Percentiles rank a stretch among this genome's conserved stretches.
These are phyloP conservation scores for Clitopilus passeckerianus DNA, from an alignment of 768 basidiomycete genomes.

Conservation along the genomic window DNA sequence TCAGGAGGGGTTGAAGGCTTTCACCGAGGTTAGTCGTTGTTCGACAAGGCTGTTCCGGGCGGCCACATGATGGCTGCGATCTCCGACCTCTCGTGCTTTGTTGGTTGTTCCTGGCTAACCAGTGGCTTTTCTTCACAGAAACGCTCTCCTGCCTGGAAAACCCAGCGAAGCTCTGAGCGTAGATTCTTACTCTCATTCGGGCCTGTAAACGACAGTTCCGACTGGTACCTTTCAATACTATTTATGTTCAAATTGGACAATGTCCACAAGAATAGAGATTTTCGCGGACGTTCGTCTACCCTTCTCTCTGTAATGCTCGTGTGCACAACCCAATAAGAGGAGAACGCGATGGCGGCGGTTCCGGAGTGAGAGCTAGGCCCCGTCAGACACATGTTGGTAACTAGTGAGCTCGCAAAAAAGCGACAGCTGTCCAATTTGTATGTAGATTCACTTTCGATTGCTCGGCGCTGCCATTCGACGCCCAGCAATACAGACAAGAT, in stretches of 20 bases:
- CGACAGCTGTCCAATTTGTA: neutral
- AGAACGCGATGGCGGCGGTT: neutral
- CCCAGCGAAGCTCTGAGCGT: constrained; percentile 46
- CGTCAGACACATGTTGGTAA: neutral
- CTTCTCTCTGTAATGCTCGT: neutral
- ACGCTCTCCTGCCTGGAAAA: constrained; percentile 51
- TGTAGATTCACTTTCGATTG: neutral
- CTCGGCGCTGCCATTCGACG: neutral
- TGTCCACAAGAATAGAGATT: neutral
- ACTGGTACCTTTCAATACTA: neutral
- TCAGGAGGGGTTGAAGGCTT: constrained; percentile 70
- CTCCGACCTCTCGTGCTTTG: neutral
- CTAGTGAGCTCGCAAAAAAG: neutral
- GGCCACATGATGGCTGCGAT: neutral
- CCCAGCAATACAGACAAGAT: neutral
- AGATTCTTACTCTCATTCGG: neutral
- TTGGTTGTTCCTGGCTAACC: neutral
- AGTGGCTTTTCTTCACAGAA: constrained; percentile 17
- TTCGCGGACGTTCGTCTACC: neutral
- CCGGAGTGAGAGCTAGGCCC: neutral
- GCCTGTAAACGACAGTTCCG: neutral
- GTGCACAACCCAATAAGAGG: neutral
- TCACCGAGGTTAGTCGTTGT: constrained; percentile 46
- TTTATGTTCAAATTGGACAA: neutral
- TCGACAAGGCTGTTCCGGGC: neutral